phyloP scores from a whole-genome alignment of 768 basidiomycete species.

The Podaxis carcinomalis region DNA sequence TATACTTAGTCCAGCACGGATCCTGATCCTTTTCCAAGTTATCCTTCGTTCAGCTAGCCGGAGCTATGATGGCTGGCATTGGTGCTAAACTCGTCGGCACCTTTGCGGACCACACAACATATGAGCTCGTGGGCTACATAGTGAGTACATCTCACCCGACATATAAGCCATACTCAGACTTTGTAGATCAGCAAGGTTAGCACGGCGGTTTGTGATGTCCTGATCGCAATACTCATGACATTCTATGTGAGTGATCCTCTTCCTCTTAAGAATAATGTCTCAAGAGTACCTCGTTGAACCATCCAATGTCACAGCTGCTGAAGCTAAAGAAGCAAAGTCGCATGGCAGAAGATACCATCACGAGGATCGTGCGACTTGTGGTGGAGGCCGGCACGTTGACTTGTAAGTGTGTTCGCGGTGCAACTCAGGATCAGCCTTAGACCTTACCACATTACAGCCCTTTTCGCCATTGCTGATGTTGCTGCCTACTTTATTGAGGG shows the following conservation, averaged over 20 bases:
- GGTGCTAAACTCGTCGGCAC: neutral
- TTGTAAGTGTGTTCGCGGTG: neutral
- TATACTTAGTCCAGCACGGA: neutral
- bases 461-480: neutral
- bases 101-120: neutral
- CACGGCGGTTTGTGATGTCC: neutral
- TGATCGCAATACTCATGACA: neutral
- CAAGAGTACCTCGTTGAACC: neutral
- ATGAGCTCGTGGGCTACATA: neutral
- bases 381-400: slow-evolving; percentile 8
- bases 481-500: slow-evolving; percentile 10
- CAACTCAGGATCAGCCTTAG: neutral
- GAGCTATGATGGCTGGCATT: neutral
- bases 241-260: neutral
- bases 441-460: neutral
- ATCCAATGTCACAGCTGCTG: neutral
- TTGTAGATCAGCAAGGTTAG: neutral
- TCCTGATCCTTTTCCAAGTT: neutral
- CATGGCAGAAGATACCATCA: neutral
- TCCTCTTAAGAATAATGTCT: neutral
- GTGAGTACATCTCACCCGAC: neutral
- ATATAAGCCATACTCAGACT: neutral
- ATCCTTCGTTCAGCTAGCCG: neutral
- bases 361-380: neutral
- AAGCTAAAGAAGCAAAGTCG: neutral